Evolutionary conservation across 2,329 filamentous ascomycete genomes (phyloP).

Genomic region (Thermoascus crustaceus): DNA sequence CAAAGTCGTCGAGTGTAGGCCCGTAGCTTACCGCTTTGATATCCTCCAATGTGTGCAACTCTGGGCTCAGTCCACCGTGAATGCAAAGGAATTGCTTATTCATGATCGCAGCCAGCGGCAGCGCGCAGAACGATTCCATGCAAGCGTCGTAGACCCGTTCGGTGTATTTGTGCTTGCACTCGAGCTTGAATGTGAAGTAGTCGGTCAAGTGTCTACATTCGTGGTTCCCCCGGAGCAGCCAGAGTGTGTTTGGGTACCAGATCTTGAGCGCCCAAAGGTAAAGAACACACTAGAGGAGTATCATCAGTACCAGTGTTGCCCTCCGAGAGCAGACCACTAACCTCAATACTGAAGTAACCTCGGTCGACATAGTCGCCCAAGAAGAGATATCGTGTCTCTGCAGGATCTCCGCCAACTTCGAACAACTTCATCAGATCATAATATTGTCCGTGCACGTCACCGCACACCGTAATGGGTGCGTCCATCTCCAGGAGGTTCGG

Average conservation of each 20-base stretch:
- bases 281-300: slow-evolving; percentile 62
- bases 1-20: neutral
- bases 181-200: slow-evolving; percentile 99
- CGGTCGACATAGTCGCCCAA: slow-evolving; percentile 96
- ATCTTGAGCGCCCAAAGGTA: slow-evolving; percentile 99
- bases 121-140: slow-evolving; percentile 93
- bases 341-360: slow-evolving; percentile 97
- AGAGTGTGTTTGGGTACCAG: slow-evolving; percentile 95
- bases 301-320: slow-evolving; percentile 20
- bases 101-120: slow-evolving; percentile 94
- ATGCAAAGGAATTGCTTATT: slow-evolving; percentile 99
- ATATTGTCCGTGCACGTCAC: slow-evolving; percentile 97
- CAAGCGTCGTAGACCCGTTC: slow-evolving; percentile 94
- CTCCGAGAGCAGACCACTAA: slow-evolving; percentile 23
- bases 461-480: slow-evolving; percentile 95
- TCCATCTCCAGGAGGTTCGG: slow-evolving; percentile 99
- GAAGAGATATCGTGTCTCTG: slow-evolving; percentile 94
- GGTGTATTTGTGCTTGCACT: slow-evolving; percentile 99
- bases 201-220: slow-evolving; percentile 98
- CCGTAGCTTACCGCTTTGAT: slow-evolving; percentile 67
- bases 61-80: slow-evolving; percentile 90
- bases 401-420: slow-evolving; percentile 92
- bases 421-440: slow-evolving; percentile 99
- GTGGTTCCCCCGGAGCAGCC: slow-evolving; percentile 95
- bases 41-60: slow-evolving; percentile 92